These are phyloP conservation scores for Oryza longistaminata DNA, from an alignment of 176 grass and related monocot species.

Conservation along the genomic window DNA sequence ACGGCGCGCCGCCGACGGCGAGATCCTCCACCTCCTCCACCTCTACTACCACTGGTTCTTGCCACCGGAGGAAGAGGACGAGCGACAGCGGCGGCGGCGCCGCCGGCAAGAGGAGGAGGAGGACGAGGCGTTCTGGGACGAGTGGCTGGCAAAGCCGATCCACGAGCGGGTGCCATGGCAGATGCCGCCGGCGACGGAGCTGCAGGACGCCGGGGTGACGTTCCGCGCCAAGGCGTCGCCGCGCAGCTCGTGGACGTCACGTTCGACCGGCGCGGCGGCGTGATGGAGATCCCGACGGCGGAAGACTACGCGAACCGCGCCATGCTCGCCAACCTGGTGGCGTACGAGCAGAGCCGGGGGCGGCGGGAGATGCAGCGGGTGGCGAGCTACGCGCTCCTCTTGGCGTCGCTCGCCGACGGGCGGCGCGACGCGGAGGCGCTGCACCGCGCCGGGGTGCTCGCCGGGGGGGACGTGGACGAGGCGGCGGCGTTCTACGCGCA, in stretches of 20 bases:
- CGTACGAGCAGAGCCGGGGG: constrained; percentile 56
- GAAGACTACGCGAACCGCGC: constrained; percentile 48
- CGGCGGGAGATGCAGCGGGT: constrained; percentile 48
- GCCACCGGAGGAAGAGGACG: constrained; percentile 26
- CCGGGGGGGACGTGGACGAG: constrained; percentile 14
- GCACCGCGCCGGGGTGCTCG: constrained; percentile 42
- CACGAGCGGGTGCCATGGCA: constrained; percentile 36
- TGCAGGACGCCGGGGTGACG: constrained; percentile 38
- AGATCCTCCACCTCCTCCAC: constrained; percentile 52
- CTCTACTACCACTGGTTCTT: constrained; percentile 66
- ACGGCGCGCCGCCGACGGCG: background rate
- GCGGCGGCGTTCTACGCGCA: constrained; percentile 44
- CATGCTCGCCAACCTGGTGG: constrained; percentile 40
- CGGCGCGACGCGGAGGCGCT: constrained; percentile 38
- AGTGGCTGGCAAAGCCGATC: constrained; percentile 18
- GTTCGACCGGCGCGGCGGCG: constrained; percentile 18
- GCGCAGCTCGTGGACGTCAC: constrained; percentile 47
- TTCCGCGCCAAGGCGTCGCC: constrained; percentile 40
- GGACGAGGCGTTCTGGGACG: constrained; percentile 27
- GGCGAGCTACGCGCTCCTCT: constrained; percentile 51
- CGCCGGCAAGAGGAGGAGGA: background rate
- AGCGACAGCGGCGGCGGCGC: background rate
- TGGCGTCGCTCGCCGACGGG: constrained; percentile 31
- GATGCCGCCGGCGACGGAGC: constrained; percentile 42
- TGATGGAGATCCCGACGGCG: constrained; percentile 47